Percentiles rank a stretch among this genome's conserved stretches.
Conservation (phyloP, 2,329 filamentous ascomycete genomes). For the Emmonsia crescens region DNA sequence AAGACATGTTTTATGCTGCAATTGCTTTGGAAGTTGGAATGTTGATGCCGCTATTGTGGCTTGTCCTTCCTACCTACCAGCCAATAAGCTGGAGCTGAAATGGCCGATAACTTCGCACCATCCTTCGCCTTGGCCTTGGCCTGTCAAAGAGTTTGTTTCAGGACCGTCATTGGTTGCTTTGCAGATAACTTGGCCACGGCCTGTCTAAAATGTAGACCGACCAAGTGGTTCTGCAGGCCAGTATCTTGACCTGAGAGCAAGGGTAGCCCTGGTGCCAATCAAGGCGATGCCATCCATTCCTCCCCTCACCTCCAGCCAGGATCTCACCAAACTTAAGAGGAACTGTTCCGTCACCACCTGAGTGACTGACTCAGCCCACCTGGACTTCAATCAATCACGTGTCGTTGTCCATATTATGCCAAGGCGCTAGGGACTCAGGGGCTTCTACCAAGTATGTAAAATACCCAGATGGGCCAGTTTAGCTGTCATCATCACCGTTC, state of each 20-base stretch:
- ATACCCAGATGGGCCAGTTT: too few species aligned
- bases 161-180: neutral
- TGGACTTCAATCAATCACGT: too few species aligned
- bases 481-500: too few species aligned
- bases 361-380: too few species aligned
- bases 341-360: too few species aligned
- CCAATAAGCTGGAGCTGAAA: neutral
- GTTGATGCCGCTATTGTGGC: neutral
- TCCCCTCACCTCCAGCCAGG: neutral
- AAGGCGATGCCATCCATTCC: neutral
- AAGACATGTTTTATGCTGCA: neutral
- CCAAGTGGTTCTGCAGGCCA: neutral
- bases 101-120: neutral
- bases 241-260: neutral
- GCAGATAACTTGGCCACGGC: neutral
- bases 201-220: neutral
- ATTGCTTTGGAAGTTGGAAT: neutral
- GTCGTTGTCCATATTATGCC: too few species aligned
- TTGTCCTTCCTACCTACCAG: neutral
- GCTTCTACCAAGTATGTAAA: too few species aligned
- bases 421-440: too few species aligned
- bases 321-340: too few species aligned
- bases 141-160: neutral
- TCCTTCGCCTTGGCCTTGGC: neutral
- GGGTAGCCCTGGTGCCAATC: neutral